These are phyloP conservation scores for Solanum dulcamara DNA, from an alignment of 257 asterid genomes.

Conservation along the genomic window DNA sequence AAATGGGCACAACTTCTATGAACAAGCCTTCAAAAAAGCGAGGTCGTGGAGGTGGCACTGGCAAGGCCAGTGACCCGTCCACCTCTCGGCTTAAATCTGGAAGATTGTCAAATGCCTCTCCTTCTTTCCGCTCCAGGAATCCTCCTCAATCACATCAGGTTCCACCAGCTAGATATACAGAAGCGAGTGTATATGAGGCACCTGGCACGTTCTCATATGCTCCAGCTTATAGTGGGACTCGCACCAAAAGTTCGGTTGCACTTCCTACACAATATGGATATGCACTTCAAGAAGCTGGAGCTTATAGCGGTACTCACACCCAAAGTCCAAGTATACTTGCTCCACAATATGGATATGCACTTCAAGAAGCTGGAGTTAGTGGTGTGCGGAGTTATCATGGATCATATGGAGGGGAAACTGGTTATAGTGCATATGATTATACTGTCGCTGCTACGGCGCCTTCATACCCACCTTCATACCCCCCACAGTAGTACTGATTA, in stretches of 20 bases:
- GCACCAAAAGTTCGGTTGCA: background rate
- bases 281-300: background rate
- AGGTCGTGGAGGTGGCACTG: background rate
- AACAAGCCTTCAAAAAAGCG: constrained; percentile 8
- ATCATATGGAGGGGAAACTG: constrained; percentile 4
- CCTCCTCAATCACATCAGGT: constrained; percentile 5
- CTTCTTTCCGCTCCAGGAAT: background rate
- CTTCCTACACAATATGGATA: constrained; percentile 2
- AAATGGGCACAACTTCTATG: background rate
- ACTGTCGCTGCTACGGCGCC: background rate
- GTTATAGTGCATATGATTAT: constrained; percentile 4
- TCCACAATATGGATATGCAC: constrained; percentile 2
- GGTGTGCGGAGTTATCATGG: background rate
- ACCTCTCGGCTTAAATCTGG: constrained; percentile 9
- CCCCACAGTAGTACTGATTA: background rate
- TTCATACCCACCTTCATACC: constrained; percentile 10
- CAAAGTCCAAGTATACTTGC: background rate
- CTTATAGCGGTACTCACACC: background rate
- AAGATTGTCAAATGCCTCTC: constrained; percentile 1
- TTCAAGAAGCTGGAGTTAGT: background rate
- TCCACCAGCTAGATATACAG: background rate
- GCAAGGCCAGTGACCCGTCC: background rate
- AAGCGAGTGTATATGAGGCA: background rate
- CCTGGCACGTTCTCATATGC: background rate
- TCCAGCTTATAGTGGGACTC: background rate